These are phyloP conservation scores for Metschnikowia picachoensis DNA, from an alignment of 805 yeast genomes.

Conservation along the genomic window DNA sequence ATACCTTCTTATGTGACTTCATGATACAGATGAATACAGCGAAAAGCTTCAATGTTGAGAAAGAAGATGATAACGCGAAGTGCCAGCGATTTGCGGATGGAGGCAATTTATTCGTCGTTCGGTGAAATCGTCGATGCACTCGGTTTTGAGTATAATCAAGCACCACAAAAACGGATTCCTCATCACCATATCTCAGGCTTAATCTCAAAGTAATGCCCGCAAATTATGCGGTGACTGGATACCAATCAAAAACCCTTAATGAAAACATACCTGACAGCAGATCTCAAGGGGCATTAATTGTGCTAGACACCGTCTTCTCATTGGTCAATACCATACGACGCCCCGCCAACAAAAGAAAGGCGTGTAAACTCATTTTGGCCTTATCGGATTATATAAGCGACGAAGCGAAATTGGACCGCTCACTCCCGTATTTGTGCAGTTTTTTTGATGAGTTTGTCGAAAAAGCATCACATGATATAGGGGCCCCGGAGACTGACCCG, in stretches of 20 bases:
- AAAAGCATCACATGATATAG: neutral
- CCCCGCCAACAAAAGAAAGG: slow-evolving; percentile 58
- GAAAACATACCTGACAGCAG: slow-evolving; percentile 14
- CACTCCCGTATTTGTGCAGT: slow-evolving; percentile 75
- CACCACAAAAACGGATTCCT: neutral
- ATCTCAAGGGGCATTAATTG: slow-evolving; percentile 46
- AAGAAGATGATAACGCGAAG: slow-evolving; percentile 21
- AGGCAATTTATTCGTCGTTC: slow-evolving; percentile 56
- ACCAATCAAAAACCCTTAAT: slow-evolving; percentile 7
- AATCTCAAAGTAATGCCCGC: slow-evolving; percentile 50
- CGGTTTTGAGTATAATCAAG: slow-evolving; percentile 19
- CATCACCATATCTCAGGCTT: slow-evolving; percentile 32
- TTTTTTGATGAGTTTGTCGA: slow-evolving; percentile 57
- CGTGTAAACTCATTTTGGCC: slow-evolving; percentile 72
- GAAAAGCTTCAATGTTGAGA: slow-evolving; percentile 14
- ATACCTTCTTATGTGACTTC: slow-evolving; percentile 67
- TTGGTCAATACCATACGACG: slow-evolving; percentile 57
- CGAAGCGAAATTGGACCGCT: slow-evolving; percentile 80
- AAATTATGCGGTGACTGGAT: slow-evolving; percentile 40
- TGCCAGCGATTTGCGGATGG: slow-evolving; percentile 47
- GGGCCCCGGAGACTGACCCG: neutral
- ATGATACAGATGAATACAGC: slow-evolving; percentile 35
- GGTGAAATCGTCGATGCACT: slow-evolving; percentile 37
- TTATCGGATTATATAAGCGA: slow-evolving; percentile 75
- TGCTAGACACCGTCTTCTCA: slow-evolving; percentile 56